phyloP scores from a whole-genome alignment of 2,329 filamentous ascomycete species.

The Chaetomium strumarium region DNA sequence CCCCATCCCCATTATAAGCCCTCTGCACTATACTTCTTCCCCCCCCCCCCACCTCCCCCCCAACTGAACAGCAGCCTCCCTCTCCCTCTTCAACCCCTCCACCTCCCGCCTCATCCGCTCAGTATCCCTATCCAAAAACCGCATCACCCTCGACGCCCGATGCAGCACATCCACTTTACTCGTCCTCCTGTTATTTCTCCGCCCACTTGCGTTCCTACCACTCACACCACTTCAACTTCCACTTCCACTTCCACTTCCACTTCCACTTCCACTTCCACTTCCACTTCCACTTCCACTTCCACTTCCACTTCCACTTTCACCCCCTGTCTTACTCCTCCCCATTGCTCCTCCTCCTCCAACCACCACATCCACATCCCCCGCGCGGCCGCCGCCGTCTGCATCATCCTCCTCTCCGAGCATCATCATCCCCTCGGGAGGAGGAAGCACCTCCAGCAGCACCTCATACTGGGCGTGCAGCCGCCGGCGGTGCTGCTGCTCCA shows the following conservation, averaged over 20 bases:
- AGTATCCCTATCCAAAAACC: constrained; percentile 6
- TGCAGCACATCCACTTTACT: constrained; percentile 23
- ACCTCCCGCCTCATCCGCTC: constrained; percentile 10
- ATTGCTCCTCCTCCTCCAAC: too few species aligned
- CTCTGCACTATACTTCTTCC: neutral
- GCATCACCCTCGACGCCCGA: constrained; percentile 11
- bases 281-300: too few species aligned
- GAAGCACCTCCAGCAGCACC: constrained; percentile 17
- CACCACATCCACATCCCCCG: too few species aligned
- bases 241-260: neutral
- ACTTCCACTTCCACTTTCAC: neutral
- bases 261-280: neutral
- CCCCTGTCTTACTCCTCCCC: too few species aligned
- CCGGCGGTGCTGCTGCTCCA: constrained; percentile 23
- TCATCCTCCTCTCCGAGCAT: neutral
- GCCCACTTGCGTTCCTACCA: neutral
- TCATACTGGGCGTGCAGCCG: constrained; percentile 22
- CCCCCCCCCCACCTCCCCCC: neutral
- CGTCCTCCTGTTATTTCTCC: constrained; percentile 7
- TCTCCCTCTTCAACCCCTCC: constrained; percentile 6
- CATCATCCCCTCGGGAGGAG: neutral
- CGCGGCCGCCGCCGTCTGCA: neutral
- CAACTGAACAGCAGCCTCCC: neutral
- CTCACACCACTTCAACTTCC: neutral
- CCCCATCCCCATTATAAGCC: neutral